phyloP scores from a whole-genome alignment of 2,329 filamentous ascomycete genomes.

The Nigrospora osmanthi region DNA sequence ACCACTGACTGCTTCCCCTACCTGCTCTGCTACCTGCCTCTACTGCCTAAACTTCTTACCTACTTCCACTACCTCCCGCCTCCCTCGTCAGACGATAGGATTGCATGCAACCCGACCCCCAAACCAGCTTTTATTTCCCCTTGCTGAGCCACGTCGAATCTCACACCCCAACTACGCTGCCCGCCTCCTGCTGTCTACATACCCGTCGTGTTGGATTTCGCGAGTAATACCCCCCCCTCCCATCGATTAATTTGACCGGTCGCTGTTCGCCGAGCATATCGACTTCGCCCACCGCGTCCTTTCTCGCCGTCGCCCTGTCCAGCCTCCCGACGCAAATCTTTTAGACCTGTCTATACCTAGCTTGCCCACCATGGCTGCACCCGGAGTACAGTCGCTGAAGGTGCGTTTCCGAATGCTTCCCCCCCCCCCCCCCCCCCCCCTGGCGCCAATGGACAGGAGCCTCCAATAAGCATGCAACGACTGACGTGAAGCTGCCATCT shows the following conservation, averaged over 20 bases:
- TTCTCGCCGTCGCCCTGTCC: neutral
- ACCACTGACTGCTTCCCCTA: too few species aligned
- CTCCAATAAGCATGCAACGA: constrained; percentile 22
- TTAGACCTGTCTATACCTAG: too few species aligned
- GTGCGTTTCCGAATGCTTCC: neutral
- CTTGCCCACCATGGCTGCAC: constrained; percentile 1
- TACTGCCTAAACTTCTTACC: neutral
- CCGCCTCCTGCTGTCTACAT: too few species aligned
- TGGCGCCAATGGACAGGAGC: constrained; percentile 4
- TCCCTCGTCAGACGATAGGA: neutral
- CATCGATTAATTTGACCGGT: too few species aligned
- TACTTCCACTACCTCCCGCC: neutral
- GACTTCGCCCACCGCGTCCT: neutral
- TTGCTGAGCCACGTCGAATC: neutral
- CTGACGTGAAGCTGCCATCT: constrained; percentile 18
- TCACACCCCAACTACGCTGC: neutral
- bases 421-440: neutral
- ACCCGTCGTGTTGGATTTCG: too few species aligned
- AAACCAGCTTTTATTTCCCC: neutral
- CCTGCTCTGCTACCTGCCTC: neutral
- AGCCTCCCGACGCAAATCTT: too few species aligned
- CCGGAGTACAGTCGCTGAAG: constrained; percentile 3
- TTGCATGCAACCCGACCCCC: neutral
- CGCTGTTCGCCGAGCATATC: neutral
- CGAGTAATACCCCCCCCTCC: too few species aligned